Percentiles rank a stretch among this genome's conserved stretches.
These are phyloP conservation scores for Skeletonema tropicum DNA, from an alignment of 108 stramenopile species.

Conservation along the genomic window DNA sequence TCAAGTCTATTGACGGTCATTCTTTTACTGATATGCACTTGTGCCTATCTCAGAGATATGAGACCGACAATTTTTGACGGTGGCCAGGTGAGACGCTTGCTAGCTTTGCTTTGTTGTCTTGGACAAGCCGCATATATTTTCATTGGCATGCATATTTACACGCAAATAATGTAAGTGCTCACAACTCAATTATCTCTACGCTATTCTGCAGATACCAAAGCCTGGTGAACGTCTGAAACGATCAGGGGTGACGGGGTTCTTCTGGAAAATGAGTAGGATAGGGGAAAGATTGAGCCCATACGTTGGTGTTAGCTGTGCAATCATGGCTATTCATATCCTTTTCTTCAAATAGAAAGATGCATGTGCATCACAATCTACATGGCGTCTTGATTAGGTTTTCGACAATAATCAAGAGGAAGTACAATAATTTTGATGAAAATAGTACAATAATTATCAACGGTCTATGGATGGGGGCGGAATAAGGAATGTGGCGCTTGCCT, in stretches of 20 bases:
- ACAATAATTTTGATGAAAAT: too few species aligned
- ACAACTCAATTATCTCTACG: neutral
- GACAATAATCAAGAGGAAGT: too few species aligned
- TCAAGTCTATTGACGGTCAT: conserved; percentile 91
- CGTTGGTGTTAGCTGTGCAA: conserved; percentile 70
- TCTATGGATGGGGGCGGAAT: too few species aligned
- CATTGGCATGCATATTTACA: neutral
- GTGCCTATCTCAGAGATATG: conserved; percentile 90
- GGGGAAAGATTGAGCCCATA: conserved; percentile 84
- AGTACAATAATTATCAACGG: too few species aligned
- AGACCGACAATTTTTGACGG: conserved; percentile 88
- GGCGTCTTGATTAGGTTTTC: too few species aligned
- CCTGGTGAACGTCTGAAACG: conserved; percentile 57
- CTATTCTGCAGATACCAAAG: conserved; percentile 30
- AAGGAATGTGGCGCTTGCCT: too few species aligned
- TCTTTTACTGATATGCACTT: conserved; percentile 92
- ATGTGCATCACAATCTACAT: too few species aligned
- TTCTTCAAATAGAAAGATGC: conserved; percentile 50
- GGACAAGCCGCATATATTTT: too few species aligned
- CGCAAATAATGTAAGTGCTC: neutral
- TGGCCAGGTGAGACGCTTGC: conserved; percentile 42
- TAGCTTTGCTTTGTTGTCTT: neutral
- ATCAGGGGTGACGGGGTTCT: conserved; percentile 72
- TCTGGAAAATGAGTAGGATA: conserved; percentile 85
- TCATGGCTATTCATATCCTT: conserved; percentile 81